phyloP scores from a whole-genome alignment of 2,329 filamentous ascomycete genomes.

The Colletotrichum sp. region DNA sequence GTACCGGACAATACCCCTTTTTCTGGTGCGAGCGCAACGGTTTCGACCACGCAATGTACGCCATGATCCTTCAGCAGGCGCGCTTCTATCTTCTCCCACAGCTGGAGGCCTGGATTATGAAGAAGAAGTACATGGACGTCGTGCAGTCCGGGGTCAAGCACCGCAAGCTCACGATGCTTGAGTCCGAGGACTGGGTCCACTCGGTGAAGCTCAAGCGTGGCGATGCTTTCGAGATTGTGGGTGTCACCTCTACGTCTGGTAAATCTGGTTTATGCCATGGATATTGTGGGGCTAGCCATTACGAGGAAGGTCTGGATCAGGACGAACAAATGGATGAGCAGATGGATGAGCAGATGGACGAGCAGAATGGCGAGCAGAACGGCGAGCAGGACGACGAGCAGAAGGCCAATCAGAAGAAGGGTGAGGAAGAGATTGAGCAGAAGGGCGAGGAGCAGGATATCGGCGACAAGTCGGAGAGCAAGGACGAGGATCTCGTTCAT shows the following conservation, averaged over 20 bases:
- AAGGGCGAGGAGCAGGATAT: background rate
- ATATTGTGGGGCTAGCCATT: background rate
- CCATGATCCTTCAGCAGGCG: constrained; percentile 35
- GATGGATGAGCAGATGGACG: background rate
- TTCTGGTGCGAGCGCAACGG: constrained; percentile 33
- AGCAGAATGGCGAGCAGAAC: background rate
- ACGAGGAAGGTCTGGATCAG: background rate
- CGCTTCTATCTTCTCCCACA: constrained; percentile 33
- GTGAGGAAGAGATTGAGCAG: background rate
- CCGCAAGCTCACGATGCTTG: background rate
- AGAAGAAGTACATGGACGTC: constrained; percentile 22
- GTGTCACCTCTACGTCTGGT: background rate
- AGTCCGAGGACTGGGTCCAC: background rate
- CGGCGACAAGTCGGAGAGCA: background rate
- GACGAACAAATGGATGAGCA: background rate
- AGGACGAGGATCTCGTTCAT: background rate
- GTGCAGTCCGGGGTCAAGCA: constrained; percentile 16
- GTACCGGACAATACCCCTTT: constrained; percentile 35
- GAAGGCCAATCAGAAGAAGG: background rate
- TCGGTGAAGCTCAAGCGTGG: background rate
- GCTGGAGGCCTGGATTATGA: constrained; percentile 28
- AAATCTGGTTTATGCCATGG: background rate
- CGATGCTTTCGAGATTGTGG: background rate
- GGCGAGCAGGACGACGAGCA: background rate
- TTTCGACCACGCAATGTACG: constrained; percentile 39